phyloP scores from a whole-genome alignment of 1,284 basidiomycete genomes.

The Neonothopanus nambi region DNA sequence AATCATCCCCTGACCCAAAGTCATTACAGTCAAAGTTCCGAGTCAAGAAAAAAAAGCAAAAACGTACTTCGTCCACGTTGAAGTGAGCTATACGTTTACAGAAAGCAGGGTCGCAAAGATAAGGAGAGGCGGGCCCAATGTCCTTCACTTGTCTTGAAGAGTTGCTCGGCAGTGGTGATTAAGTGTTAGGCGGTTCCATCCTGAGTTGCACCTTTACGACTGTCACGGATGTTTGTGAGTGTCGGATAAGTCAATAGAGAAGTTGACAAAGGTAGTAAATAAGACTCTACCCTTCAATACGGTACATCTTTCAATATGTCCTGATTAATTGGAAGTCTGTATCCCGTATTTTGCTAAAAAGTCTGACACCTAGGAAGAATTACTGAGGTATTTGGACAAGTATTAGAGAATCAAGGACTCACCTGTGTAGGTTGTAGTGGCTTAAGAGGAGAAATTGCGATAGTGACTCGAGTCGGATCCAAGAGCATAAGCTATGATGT shows the following conservation, averaged over 20 bases:
- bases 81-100: background rate
- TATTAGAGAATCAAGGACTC: background rate
- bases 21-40: background rate
- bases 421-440: background rate
- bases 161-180: slow-evolving; percentile 4
- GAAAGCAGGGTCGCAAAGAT: background rate
- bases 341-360: slow-evolving; percentile 7
- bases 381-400: background rate
- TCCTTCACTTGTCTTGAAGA: background rate
- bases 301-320: too few relatives aligned
- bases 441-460: background rate
- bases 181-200: too few relatives aligned
- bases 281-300: background rate
- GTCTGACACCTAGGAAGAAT: background rate
- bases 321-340: background rate
- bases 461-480: too few relatives aligned
- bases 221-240: background rate
- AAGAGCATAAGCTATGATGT: too few relatives aligned
- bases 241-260: background rate
- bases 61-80: slow-evolving; percentile 4
- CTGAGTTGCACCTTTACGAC: background rate
- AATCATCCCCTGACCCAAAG: background rate
- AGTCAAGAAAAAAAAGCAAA: background rate
- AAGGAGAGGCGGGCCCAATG: background rate
- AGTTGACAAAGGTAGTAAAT: background rate